Percentiles rank a stretch among this genome's conserved stretches.
Evolutionary conservation across 257 asterid species (phyloP).

Genomic region (Solanum infundibuliforme): DNA sequence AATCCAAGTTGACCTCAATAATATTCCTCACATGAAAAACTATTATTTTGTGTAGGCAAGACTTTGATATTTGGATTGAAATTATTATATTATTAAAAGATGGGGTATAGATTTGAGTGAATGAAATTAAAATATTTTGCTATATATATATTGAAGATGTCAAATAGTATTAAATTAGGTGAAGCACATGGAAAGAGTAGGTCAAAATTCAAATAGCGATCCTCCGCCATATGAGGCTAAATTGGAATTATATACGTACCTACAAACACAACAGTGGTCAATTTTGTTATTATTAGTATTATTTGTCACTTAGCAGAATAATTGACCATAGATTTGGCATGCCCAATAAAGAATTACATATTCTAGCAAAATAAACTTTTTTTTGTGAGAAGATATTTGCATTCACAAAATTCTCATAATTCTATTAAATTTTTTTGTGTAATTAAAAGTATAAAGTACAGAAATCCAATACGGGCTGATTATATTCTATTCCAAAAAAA

Average conservation of each 20-base stretch:
- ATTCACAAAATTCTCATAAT: not conserved
- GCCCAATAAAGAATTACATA: not conserved
- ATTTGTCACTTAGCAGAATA: not conserved
- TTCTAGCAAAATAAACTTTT: not conserved
- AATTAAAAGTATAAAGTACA: too few relatives aligned
- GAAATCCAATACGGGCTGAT: too few relatives aligned
- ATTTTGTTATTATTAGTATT: not conserved
- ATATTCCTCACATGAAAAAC: not conserved
- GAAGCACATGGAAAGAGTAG: not conserved
- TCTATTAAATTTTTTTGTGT: not conserved
- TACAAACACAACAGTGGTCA: constrained; percentile 1
- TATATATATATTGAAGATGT: not conserved
- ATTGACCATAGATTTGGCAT: not conserved
- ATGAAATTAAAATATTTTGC: not conserved
- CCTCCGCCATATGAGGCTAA: not conserved
- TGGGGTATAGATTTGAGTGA: not conserved
- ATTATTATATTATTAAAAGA: not conserved
- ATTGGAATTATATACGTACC: not conserved
- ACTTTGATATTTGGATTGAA: not conserved
- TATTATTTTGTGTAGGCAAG: not conserved
- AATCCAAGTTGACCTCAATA: not conserved
- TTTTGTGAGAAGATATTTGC: not conserved
- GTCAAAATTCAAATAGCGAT: not conserved
- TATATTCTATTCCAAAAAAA: too few relatives aligned
- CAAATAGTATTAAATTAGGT: constrained; percentile 6